phyloP scores from a whole-genome alignment of 352 stramenopile genomes.

The Elongisporangium senticosum region DNA sequence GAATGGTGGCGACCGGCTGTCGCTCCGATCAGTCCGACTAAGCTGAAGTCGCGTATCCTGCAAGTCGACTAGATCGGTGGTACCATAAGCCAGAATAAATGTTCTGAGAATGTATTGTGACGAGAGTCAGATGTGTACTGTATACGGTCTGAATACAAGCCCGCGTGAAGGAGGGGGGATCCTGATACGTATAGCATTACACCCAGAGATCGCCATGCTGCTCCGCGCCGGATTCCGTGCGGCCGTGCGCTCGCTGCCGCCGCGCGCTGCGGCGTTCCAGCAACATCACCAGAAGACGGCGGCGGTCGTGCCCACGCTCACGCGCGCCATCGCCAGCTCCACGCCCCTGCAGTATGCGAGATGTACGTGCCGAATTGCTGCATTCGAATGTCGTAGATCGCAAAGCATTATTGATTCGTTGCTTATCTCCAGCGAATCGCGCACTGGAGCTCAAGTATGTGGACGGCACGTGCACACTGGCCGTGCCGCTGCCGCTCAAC shows the following conservation, averaged over 20 bases:
- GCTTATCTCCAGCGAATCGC: slow-evolving; percentile 14
- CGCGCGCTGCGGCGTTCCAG: not conserved
- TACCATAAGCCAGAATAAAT: not conserved
- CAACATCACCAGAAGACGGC: not conserved
- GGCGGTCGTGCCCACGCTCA: not conserved
- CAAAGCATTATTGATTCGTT: not conserved
- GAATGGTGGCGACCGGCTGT: not conserved
- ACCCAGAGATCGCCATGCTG: not conserved
- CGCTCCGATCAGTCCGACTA: not conserved
- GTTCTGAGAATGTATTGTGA: not conserved
- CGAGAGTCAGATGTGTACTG: not conserved
- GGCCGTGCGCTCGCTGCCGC: not conserved
- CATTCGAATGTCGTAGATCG: not conserved
- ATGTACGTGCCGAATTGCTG: not conserved
- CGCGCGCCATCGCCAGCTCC: slow-evolving; percentile 11
- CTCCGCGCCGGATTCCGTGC: not conserved
- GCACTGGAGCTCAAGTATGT: slow-evolving; percentile 79
- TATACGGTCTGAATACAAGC: not conserved
- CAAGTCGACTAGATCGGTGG: not conserved
- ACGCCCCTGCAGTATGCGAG: slow-evolving; percentile 16
- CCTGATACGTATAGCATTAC: not conserved
- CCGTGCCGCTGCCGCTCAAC: slow-evolving; percentile 69
- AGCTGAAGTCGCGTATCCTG: not conserved
- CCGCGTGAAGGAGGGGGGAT: not conserved
- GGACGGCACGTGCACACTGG: slow-evolving; percentile 66